Evolutionary conservation across 352 stramenopile genomes (phyloP), one percentile per base, ranked within the genome.

Genomic region (Globisporangium mamillatum): DNA sequence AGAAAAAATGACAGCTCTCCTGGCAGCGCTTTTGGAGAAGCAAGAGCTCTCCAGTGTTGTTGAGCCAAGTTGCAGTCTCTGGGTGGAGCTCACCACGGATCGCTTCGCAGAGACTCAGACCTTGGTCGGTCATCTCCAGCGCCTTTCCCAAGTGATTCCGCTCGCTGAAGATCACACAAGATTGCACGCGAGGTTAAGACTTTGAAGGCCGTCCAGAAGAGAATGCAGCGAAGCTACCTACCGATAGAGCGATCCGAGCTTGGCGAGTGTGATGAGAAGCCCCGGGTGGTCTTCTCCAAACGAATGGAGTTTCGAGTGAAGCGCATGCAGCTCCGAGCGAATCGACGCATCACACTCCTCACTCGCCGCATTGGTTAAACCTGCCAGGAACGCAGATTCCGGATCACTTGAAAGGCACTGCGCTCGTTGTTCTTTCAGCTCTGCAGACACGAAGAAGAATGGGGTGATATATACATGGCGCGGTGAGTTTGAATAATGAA

Each of bases 61-160:
- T 83, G 34, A 91, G 72, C 83, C 81, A 89, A 18, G 65, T 61
- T 16, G 78, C 66, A n/a, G 79, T 89, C 1, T 78, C 60, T 7
- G 68, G 27, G 50, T 90, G 73, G 18, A 59, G 60, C 10, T 73
- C 71, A 1, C 75, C 74, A 25, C 77, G 61, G 6, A 81, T 70
- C 7, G n/a, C 27, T 38, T 89, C 83, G 18, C 75, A 81, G 10
- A 90, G 53, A 12, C 70, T 79, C 27, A 88, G 32, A 3, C 70
- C 83, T 9, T 70, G 72, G 22, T 91, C 81, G 1, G 66, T 66
- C 41, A 80, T 77, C 5, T 69, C 53, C 14, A 84, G 66, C 0
- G 83, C 79, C 38, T 77, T 56, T 1, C 59, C 44, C 12, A 85
- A 4, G 8, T 74, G 72, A 18, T 69, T 62, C 41, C 54, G 32